These are phyloP conservation scores for Ettlia oleoabundans DNA, from an alignment of 139 green algal genomes.

Conservation along the genomic window DNA sequence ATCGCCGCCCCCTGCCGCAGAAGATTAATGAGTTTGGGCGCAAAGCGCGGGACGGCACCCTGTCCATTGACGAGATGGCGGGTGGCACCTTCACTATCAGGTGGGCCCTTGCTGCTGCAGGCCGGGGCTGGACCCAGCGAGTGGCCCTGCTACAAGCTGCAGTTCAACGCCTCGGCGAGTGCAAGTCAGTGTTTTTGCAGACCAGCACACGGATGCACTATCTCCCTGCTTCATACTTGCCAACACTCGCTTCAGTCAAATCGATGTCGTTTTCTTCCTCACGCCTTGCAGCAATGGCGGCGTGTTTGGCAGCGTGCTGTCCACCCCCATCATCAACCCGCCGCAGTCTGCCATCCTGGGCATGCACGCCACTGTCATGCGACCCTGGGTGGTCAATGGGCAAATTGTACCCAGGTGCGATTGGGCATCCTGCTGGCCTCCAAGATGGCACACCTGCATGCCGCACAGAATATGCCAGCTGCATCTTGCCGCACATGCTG, in stretches of 20 bases:
- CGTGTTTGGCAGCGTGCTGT: constrained; percentile 95
- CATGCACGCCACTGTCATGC: constrained; percentile 96
- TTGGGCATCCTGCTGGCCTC: not conserved
- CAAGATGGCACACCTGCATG: not conserved
- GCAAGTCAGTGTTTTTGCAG: too few relatives aligned
- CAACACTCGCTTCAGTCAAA: too few relatives aligned
- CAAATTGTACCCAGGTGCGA: constrained; percentile 78
- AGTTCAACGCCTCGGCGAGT: too few relatives aligned
- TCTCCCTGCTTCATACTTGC: too few relatives aligned
- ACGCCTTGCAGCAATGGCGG: constrained; percentile 84
- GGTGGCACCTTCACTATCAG: constrained; percentile 99
- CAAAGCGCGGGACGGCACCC: constrained; percentile 94
- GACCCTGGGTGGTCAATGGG: constrained; percentile 82
- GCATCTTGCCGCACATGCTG: too few relatives aligned
- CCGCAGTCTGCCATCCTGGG: constrained; percentile 93
- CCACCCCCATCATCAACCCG: constrained; percentile 99
- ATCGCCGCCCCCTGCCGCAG: constrained; percentile 32
- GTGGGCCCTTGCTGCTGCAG: not conserved
- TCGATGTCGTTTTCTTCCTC: not conserved
- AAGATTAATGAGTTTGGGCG: constrained; percentile 87
- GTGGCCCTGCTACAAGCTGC: not conserved
- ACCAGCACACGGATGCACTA: too few relatives aligned
- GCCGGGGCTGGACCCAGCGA: too few relatives aligned
- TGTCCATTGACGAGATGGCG: constrained; percentile 99
- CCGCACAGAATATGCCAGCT: too few relatives aligned